Evolutionary conservation across 495 filamentous ascomycete genomes (phyloP).

Genomic region (Choiromyces venosus): DNA sequence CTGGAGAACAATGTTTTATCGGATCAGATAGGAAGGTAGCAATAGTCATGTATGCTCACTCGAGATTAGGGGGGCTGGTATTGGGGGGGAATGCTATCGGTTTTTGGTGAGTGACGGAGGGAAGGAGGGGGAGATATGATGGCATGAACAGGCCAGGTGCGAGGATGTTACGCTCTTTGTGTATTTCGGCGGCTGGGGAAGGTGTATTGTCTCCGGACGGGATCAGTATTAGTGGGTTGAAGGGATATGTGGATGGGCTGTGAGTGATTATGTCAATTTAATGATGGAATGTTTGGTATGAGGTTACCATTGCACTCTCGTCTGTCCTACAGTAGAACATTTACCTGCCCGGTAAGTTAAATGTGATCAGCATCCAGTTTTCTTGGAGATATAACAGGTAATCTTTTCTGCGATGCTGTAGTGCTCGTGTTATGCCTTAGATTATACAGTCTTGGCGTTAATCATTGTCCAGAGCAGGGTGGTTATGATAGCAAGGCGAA

Average conservation of each 20-base stretch:
- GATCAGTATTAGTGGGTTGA: neutral
- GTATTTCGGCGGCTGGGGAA: neutral
- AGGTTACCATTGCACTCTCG: neutral
- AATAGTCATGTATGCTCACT: neutral
- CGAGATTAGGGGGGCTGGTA: neutral
- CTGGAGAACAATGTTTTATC: neutral
- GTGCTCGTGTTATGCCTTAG: neutral
- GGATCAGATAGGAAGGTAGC: neutral
- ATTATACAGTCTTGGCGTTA: neutral
- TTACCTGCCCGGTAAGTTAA: neutral
- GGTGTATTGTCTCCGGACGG: neutral
- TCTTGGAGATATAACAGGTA: no score
- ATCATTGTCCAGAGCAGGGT: neutral
- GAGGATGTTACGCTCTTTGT: neutral
- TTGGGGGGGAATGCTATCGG: no score
- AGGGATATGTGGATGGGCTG: neutral
- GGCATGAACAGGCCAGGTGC: neutral
- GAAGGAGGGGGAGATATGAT: neutral
- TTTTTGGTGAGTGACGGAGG: neutral
- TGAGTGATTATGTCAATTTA: neutral
- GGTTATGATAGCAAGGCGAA: neutral
- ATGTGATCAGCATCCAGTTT: neutral
- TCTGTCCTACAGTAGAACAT: neutral
- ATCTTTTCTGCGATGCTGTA: neutral
- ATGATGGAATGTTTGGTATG: neutral